A percentile compares a stretch with the other conserved stretches of the same genome.
Conservation (phyloP, 257 asterid species). For the Fraxinus cuspidata region DNA sequence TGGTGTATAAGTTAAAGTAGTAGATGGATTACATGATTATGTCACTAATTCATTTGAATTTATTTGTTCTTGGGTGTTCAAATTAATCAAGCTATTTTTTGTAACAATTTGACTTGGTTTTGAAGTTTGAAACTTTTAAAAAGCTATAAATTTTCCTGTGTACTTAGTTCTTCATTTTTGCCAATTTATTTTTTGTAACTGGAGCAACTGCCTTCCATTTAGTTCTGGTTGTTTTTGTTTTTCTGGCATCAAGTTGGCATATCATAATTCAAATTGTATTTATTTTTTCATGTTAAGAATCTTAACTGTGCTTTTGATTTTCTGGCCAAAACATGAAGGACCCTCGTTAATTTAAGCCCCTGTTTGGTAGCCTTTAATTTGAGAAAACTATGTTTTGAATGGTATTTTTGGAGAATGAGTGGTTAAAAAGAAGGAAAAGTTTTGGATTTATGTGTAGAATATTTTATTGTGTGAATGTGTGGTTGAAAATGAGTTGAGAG, state of each 20-base stretch:
- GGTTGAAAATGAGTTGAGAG: no score
- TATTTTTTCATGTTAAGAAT: background rate
- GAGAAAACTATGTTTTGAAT: no score
- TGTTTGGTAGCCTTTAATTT: no score
- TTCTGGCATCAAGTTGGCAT: background rate
- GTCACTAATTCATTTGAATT: background rate
- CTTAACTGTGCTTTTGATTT: background rate
- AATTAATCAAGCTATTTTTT: background rate
- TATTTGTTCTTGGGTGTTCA: background rate
- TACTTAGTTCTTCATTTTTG: background rate
- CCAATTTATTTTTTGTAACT: background rate
- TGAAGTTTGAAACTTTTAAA: background rate
- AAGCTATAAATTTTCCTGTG: background rate
- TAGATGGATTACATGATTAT: background rate
- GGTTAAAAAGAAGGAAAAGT: no score
- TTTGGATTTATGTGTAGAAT: no score
- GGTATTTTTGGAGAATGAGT: no score
- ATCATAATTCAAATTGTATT: background rate
- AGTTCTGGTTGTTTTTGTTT: background rate
- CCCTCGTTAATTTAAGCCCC: background rate
- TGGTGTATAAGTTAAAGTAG: background rate
- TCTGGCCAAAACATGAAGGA: background rate
- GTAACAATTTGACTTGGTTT: background rate
- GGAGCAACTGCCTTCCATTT: background rate
- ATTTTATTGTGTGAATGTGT: no score